Percentiles rank a stretch among this genome's conserved stretches.
These are phyloP conservation scores for Nakazawaea populi DNA, from an alignment of 805 yeast genomes.

Conservation along the genomic window DNA sequence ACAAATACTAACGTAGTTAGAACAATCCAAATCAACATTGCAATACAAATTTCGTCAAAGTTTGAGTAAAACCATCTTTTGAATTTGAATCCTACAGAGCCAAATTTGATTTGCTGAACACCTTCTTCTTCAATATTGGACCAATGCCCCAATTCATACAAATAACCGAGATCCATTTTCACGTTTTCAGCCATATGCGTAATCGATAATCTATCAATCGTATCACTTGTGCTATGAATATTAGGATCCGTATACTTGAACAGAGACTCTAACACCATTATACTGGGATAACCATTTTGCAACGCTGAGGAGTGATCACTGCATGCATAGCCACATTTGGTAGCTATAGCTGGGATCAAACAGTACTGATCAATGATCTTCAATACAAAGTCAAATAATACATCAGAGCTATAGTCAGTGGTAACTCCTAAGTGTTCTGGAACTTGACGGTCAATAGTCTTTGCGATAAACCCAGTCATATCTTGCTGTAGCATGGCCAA, in stretches of 20 bases:
- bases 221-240: constrained; percentile 76
- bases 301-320: constrained; percentile 88
- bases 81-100: background rate
- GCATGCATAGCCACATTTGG: constrained; percentile 87
- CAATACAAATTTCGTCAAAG: constrained; percentile 7
- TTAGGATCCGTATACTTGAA: constrained; percentile 58
- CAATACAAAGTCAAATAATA: constrained; percentile 56
- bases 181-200: constrained; percentile 78
- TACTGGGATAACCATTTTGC: constrained; percentile 77
- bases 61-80: constrained; percentile 6
- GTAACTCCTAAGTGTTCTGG: constrained; percentile 77
- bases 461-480: constrained; percentile 78
- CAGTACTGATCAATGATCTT: constrained; percentile 57
- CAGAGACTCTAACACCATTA: constrained; percentile 76
- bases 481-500: constrained; percentile 90
- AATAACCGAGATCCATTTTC: constrained; percentile 68
- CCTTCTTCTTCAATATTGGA: constrained; percentile 10
- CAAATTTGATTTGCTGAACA: background rate
- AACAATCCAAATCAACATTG: constrained; percentile 2
- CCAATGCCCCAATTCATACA: constrained; percentile 57
- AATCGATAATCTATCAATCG: constrained; percentile 73
- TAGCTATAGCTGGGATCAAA: constrained; percentile 63
- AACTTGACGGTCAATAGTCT: constrained; percentile 39
- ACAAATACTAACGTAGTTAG: background rate
- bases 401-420: constrained; percentile 56